These are phyloP conservation scores for Macadamia integrifolia DNA, from an alignment of 164 flowering plant genomes.

Conservation along the genomic window DNA sequence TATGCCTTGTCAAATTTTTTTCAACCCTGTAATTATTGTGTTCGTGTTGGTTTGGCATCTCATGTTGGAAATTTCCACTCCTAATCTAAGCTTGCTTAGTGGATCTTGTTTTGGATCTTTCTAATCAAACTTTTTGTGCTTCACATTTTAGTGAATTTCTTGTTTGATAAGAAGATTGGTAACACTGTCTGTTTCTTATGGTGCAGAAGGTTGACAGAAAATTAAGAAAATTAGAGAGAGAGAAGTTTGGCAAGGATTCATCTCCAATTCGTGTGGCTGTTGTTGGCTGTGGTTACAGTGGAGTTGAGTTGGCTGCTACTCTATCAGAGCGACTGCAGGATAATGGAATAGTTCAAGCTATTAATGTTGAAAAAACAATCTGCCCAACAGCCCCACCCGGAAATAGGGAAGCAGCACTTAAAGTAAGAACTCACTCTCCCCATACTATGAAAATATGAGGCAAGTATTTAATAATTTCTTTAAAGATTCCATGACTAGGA, in stretches of 20 bases:
- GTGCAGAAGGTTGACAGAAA: slow-evolving; percentile 65
- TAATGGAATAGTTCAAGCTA: slow-evolving; percentile 74
- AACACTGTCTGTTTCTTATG: background rate
- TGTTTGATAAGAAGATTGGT: no score
- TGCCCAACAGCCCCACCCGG: slow-evolving; percentile 84
- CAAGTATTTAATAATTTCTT: background rate
- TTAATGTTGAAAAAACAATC: slow-evolving; percentile 61
- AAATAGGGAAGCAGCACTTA: slow-evolving; percentile 84
- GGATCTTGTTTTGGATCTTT: no score
- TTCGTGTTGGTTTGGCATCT: no score
- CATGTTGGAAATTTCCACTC: no score
- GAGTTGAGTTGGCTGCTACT: slow-evolving; percentile 96
- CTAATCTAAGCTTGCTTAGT: no score
- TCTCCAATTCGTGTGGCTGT: slow-evolving; percentile 60
- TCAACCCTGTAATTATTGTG: no score
- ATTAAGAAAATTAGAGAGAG: slow-evolving; percentile 59
- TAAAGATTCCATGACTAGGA: background rate
- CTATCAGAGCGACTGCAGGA: slow-evolving; percentile 73
- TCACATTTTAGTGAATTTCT: no score
- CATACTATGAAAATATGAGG: background rate
- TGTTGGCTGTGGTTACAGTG: slow-evolving; percentile 96
- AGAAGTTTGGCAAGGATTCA: slow-evolving; percentile 49
- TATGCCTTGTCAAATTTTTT: no score
- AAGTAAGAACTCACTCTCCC: slow-evolving; percentile 34
- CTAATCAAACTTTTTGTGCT: no score